phyloP scores from a whole-genome alignment of 2,329 filamentous ascomycete genomes.

The Penicillium sp. region DNA sequence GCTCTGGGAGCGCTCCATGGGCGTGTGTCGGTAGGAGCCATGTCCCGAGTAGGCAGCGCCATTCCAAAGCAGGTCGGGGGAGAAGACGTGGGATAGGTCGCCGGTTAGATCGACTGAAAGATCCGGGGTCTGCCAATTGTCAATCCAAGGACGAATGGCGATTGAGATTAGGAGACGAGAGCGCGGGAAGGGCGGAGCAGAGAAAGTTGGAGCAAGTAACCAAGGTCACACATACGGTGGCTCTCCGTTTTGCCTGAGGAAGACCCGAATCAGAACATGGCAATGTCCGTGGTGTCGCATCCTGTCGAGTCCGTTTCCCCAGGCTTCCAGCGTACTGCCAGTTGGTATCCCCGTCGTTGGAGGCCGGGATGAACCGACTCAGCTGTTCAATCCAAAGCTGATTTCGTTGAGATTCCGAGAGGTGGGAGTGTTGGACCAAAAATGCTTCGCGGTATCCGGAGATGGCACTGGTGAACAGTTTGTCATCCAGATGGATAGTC shows the following conservation, averaged over 20 bases:
- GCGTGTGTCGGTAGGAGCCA: conserved; percentile 29
- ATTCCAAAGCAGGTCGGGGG: conserved; percentile 27
- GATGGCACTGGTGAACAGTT: conserved; percentile 40
- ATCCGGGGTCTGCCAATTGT: conserved; percentile 43
- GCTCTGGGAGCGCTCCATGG: conserved; percentile 40
- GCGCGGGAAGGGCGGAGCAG: conserved; percentile 21
- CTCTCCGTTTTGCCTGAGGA: conserved; percentile 43
- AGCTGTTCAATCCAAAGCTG: conserved; percentile 40
- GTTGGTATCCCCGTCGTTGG: conserved; percentile 17
- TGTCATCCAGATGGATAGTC: conserved; percentile 37
- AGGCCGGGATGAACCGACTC: conserved; percentile 36
- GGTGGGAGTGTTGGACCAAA: conserved; percentile 40
- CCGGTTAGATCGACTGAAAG: conserved; percentile 31
- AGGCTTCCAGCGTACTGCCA: conserved; percentile 28
- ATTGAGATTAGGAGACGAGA: conserved; percentile 25
- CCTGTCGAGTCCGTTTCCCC: conserved; percentile 43
- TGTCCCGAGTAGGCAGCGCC: conserved; percentile 24
- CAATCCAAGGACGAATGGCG: conserved; percentile 36
- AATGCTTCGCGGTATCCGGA: conserved; percentile 42
- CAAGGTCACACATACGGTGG: conserved; percentile 44
- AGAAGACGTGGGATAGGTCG: conserved; percentile 29
- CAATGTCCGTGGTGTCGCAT: conserved; percentile 36
- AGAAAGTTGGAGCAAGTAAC: conserved; percentile 35
- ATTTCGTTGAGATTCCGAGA: conserved; percentile 40
- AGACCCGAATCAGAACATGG: conserved; percentile 35